Base-by-base conservation (phyloP, 495 filamentous ascomycete species). In the Astrocystis sublimbata region DNA sequence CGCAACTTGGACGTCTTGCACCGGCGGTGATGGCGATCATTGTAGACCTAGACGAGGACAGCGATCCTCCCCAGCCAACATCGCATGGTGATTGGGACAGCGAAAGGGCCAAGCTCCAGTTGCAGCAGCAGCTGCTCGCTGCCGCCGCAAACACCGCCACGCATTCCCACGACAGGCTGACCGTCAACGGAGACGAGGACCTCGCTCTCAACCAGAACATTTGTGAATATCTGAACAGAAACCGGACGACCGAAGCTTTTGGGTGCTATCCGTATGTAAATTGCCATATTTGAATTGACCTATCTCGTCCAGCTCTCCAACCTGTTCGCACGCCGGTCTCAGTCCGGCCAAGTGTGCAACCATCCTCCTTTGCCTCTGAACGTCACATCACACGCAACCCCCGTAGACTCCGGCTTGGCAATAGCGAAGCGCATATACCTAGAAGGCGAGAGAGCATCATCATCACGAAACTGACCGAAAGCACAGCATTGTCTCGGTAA, bases 231-330 rank as follows among this genome's bases (percentile, higher is more conserved):
- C 84, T 80, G 45, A 93, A 92, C 70, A 71, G 81, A 68, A 89
- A 86, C 76, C 79, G 80, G 57, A 88, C 93, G 78, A 89, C 91
- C 31, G 82, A 85, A 69, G 88, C 90, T 64, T 79, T 97, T 76
- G 87, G 87, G 65, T 94, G 91, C 78, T 97, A 97, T 83, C 92
- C 92, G 92, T 97, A 81, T 66, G 80, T 75, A 67, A 57, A 15
- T 62, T 71, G 67, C 68, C 60, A 62, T 61, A 55, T 17, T 43
- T 63, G 47, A 60, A 59, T 65, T 69, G 59, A 62, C 42, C 41
- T 56, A 56, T 55, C 65, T 56, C 3, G 17, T n/a, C n/a, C n/a
- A 19, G 51, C 61, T 62, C 63, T 70, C n/a, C n/a, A n/a, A 66
- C 71, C 64, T 64, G 30, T 62, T 46, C 38, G 30, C 45, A 41